These are phyloP conservation scores for Chaetomium sp. DNA, from an alignment of 2,329 filamentous ascomycete species.

Conservation along the genomic window DNA sequence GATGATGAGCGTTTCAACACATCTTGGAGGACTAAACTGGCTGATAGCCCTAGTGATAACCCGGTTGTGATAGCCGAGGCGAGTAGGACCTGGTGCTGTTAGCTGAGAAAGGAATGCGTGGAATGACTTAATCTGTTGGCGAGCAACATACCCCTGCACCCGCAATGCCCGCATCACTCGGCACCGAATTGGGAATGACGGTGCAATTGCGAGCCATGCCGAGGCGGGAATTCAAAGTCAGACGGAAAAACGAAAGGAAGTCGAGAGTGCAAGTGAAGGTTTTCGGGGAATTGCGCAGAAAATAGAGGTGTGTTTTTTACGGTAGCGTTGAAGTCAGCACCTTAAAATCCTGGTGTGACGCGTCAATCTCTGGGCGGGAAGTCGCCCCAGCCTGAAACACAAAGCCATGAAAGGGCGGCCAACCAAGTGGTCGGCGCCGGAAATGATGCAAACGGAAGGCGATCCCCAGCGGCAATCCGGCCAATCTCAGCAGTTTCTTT, in stretches of 20 bases:
- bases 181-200: slow-evolving; percentile 35
- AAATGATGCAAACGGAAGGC: too few relatives aligned
- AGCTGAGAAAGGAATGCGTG: not conserved
- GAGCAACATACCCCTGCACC: slow-evolving; percentile 44
- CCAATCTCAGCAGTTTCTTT: too few relatives aligned
- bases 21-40: slow-evolving; percentile 51
- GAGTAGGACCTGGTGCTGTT: slow-evolving; percentile 46
- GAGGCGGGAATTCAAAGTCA: not conserved
- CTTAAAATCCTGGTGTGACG: too few relatives aligned
- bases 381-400: too few relatives aligned
- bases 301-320: too few relatives aligned
- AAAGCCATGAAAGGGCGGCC: too few relatives aligned
- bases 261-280: too few relatives aligned
- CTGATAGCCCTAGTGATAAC: slow-evolving; percentile 49
- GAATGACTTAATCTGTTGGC: not conserved
- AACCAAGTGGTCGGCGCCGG: too few relatives aligned
- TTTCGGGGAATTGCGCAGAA: too few relatives aligned
- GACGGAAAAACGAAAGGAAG: not conserved
- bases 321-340: too few relatives aligned
- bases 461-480: too few relatives aligned
- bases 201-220: slow-evolving; percentile 31
- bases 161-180: slow-evolving; percentile 52
- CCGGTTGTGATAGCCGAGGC: slow-evolving; percentile 60
- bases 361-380: too few relatives aligned
- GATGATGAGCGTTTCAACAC: slow-evolving; percentile 18